A percentile compares a stretch with the other conserved stretches of the same genome.
These are phyloP conservation scores for Microdochium bolleyi DNA, from an alignment of 2,329 filamentous ascomycete species.

Conservation along the genomic window DNA sequence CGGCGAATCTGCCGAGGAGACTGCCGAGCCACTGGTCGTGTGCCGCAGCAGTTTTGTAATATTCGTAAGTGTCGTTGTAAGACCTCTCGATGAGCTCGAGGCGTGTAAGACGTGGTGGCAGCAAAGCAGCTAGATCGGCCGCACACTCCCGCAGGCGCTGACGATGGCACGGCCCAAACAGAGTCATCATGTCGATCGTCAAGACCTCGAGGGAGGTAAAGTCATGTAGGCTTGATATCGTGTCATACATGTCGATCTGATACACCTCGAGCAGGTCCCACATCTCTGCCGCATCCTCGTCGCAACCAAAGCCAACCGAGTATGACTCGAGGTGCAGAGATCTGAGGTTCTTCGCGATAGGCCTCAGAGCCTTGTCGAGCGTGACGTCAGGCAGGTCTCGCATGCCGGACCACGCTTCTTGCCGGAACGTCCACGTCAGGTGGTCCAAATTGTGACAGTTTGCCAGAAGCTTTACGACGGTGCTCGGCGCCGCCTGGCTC, in stretches of 20 bases:
- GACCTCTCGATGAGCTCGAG: not conserved
- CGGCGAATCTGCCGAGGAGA: not conserved
- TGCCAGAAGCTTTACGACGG: not conserved
- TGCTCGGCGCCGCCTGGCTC: not conserved
- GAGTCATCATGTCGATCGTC: not conserved
- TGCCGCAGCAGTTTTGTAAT: not conserved
- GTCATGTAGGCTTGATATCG: not conserved
- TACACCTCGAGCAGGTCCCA: not conserved
- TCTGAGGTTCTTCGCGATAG: not conserved
- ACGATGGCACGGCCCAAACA: not conserved
- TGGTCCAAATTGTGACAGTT: not conserved
- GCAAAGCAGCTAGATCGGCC: not conserved
- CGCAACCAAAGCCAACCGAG: not conserved
- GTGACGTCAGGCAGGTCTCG: not conserved
- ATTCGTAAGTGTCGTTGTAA: not conserved
- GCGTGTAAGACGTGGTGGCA: not conserved
- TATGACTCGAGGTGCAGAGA: not conserved
- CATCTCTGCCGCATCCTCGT: not conserved
- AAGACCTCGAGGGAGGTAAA: not conserved
- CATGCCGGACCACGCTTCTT: not conserved
- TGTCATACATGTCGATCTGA: not conserved
- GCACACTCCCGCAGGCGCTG: not conserved
- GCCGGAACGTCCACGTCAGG: not conserved
- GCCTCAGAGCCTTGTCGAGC: not conserved
- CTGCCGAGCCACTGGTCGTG: not conserved